A percentile compares a stretch with the other conserved stretches of the same genome.
phyloP scores from a whole-genome alignment of 1,139 yeast genomes.

The Hemisphaericaspora xylofermentans region DNA sequence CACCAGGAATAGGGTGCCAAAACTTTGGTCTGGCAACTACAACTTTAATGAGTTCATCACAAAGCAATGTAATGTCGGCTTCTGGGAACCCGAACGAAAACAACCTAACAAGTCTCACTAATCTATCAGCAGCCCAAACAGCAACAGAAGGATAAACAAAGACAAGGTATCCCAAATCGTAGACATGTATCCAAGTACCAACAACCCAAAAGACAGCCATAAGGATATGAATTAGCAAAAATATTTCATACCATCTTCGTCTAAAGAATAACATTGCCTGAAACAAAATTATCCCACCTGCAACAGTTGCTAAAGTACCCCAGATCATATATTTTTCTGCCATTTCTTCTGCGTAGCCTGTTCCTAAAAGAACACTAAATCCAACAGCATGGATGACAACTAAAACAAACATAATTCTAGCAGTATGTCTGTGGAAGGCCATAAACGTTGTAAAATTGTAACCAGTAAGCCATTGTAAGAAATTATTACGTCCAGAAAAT shows the following conservation, averaged over 20 bases:
- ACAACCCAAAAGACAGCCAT: constrained; percentile 41
- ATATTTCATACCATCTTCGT: constrained; percentile 44
- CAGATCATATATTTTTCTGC: constrained; percentile 24
- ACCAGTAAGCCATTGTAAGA: constrained; percentile 42
- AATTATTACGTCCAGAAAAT: constrained; percentile 47
- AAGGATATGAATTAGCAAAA: constrained; percentile 39
- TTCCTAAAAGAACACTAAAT: constrained; percentile 24
- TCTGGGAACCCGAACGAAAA: constrained; percentile 38
- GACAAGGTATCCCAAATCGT: constrained; percentile 38
- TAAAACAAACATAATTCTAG: constrained; percentile 30
- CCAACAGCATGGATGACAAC: constrained; percentile 40
- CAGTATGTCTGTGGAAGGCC: constrained; percentile 39
- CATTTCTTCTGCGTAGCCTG: constrained; percentile 17
- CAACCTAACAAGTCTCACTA: constrained; percentile 35
- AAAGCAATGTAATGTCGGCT: constrained; percentile 32
- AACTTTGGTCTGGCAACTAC: constrained; percentile 38
- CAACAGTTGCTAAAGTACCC: constrained; percentile 34
- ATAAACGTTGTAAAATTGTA: constrained; percentile 38
- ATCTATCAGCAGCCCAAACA: constrained; percentile 46
- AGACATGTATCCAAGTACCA: constrained; percentile 45
- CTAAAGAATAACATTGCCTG: constrained; percentile 43
- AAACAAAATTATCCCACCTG: constrained; percentile 33
- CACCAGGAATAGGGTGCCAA: constrained; percentile 49
- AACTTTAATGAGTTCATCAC: constrained; percentile 42
- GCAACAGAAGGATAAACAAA: constrained; percentile 40